Conservation (phyloP, 2,329 filamentous ascomycete genomes). For the Nemania sp. region DNA sequence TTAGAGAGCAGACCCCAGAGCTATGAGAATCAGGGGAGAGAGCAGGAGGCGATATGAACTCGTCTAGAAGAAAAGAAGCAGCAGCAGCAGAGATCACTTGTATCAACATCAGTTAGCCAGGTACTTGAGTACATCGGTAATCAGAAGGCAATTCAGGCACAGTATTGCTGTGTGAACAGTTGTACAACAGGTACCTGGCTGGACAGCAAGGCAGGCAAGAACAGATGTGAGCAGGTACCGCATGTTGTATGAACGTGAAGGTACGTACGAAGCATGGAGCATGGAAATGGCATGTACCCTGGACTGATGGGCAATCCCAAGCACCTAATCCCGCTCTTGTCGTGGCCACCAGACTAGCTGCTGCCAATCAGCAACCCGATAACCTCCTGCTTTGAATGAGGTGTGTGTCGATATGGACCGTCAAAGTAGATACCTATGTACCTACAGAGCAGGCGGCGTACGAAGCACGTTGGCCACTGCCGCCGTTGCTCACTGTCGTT, state of each 20-base stretch:
- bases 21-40: conserved; percentile 1
- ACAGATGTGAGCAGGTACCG: too few relatives aligned
- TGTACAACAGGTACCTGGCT: too few relatives aligned
- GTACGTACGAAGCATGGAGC: too few relatives aligned
- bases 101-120: background rate
- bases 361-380: conserved; percentile 18
- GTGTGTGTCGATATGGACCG: conserved; percentile 13
- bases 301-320: too few relatives aligned
- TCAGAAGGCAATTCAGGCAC: too few relatives aligned
- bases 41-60: background rate
- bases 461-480: conserved; percentile 24
- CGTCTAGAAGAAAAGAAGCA: conserved; percentile 8
- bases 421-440: conserved; percentile 10
- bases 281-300: too few relatives aligned
- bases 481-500: conserved; percentile 25
- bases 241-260: too few relatives aligned
- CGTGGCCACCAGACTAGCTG: conserved; percentile 26
- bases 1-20: background rate
- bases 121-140: too few relatives aligned
- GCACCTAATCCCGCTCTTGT: conserved; percentile 18
- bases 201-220: too few relatives aligned
- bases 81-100: conserved; percentile 14
- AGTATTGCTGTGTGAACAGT: too few relatives aligned
- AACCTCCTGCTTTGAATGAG: conserved; percentile 22
- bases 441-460: too few relatives aligned